phyloP scores from a whole-genome alignment of 1,284 basidiomycete species.

The Fomitopsis schrenkii region DNA sequence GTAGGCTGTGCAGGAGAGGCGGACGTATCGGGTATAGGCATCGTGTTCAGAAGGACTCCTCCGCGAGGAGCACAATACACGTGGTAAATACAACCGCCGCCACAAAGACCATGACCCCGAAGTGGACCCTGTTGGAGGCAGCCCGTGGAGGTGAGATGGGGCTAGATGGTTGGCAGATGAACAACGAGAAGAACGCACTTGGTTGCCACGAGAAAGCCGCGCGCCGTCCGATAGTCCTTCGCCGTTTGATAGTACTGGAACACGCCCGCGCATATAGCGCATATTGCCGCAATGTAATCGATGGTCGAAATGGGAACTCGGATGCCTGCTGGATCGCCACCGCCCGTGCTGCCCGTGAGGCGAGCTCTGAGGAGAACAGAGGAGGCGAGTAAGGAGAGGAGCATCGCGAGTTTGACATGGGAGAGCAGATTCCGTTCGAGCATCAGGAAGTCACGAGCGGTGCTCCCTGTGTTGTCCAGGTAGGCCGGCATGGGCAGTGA shows the following conservation, averaged over 20 bases:
- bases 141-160: not conserved
- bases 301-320: slow-evolving; percentile 27
- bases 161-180: slow-evolving; percentile 3
- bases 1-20: not conserved
- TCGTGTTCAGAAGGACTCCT: slow-evolving; percentile 9
- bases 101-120: slow-evolving; percentile 17
- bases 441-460: slow-evolving; percentile 70
- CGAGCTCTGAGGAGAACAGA: slow-evolving; percentile 59
- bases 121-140: slow-evolving; percentile 14
- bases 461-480: slow-evolving; percentile 37
- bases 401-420: slow-evolving; percentile 58
- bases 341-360: slow-evolving; percentile 38
- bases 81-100: slow-evolving; percentile 21
- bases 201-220: slow-evolving; percentile 53
- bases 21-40: not conserved
- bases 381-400: slow-evolving; percentile 59
- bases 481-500: slow-evolving; percentile 20
- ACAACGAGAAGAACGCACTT: slow-evolving; percentile 41
- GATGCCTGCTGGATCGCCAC: slow-evolving; percentile 19
- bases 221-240: slow-evolving; percentile 48
- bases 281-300: slow-evolving; percentile 40
- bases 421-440: slow-evolving; percentile 69
- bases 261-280: slow-evolving; percentile 49
- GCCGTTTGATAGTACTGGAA: slow-evolving; percentile 64
- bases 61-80: slow-evolving; percentile 20